Conservation (phyloP, 2,329 filamentous ascomycete genomes). For the Clarireedia homoeocarpa region DNA sequence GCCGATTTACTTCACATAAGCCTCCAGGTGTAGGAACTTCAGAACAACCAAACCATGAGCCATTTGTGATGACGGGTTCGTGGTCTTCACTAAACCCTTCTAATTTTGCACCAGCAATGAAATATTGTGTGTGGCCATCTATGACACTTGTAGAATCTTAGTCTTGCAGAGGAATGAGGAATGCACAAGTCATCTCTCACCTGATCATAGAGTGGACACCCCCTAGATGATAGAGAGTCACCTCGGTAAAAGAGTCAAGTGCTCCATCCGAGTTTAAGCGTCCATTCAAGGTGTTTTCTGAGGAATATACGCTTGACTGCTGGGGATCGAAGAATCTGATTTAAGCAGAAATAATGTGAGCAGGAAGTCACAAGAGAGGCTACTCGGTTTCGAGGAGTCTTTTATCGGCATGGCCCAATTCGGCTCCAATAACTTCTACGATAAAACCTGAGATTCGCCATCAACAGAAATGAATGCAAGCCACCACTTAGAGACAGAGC, state of each 20-base stretch:
- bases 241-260: constrained; percentile 36
- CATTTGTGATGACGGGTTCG: constrained; percentile 9
- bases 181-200: constrained; percentile 8
- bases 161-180: background rate
- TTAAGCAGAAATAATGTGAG: background rate
- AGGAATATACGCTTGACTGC: constrained; percentile 1
- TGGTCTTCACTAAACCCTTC: background rate
- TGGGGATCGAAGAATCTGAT: constrained; percentile 24
- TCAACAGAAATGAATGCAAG: too few relatives aligned
- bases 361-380: background rate
- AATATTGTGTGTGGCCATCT: constrained; percentile 19
- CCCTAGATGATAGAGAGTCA: constrained; percentile 38
- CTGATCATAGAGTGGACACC: constrained; percentile 25
- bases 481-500: background rate
- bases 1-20: constrained; percentile 22
- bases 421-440: too few relatives aligned
- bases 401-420: background rate
- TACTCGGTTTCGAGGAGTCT: background rate
- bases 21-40: constrained; percentile 22
- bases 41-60: constrained; percentile 24
- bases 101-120: constrained; percentile 21
- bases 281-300: constrained; percentile 18
- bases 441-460: too few relatives aligned
- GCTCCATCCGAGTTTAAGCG: constrained; percentile 25
- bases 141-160: constrained; percentile 4